Evolutionary conservation across 768 basidiomycete genomes (phyloP).

Genomic region (Rhizopogon vesiculosus): DNA sequence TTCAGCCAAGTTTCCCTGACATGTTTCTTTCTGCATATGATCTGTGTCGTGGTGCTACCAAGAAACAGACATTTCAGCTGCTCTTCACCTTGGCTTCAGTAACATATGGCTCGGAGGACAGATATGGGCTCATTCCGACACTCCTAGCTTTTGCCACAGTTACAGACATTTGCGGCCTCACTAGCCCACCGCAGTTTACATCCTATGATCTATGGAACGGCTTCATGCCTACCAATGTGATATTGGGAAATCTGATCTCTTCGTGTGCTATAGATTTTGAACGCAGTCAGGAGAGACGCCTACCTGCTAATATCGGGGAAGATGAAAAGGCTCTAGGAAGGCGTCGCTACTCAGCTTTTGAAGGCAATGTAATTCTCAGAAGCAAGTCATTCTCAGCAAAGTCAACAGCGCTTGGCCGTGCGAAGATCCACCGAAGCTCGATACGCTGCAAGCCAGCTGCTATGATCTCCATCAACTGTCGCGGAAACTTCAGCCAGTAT

Average conservation of each 20-base stretch:
- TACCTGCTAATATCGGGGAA: background rate
- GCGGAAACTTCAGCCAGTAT: background rate
- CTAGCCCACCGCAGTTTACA: slow-evolving; percentile 13
- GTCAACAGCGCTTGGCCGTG: slow-evolving; percentile 16
- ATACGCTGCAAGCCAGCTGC: background rate
- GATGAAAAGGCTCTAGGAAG: background rate
- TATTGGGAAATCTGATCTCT: background rate
- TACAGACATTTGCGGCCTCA: slow-evolving; percentile 1
- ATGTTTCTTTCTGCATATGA: slow-evolving; percentile 27
- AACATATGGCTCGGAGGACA: slow-evolving; percentile 18
- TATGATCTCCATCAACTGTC: slow-evolving; percentile 6
- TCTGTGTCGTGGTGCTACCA: slow-evolving; percentile 12
- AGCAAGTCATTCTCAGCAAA: background rate
- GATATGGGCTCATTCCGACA: slow-evolving; percentile 16
- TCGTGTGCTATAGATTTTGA: background rate
- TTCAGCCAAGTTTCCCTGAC: slow-evolving; percentile 12
- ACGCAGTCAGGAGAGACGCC: slow-evolving; percentile 9
- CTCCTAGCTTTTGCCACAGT: slow-evolving; percentile 27
- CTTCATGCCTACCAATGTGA: background rate
- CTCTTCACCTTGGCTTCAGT: slow-evolving; percentile 29
- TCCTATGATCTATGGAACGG: slow-evolving; percentile 9
- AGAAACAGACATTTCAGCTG: slow-evolving; percentile 14
- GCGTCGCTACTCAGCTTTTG: slow-evolving; percentile 7
- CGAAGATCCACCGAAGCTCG: slow-evolving; percentile 2
- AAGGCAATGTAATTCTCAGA: slow-evolving; percentile 2